Conservation (phyloP, 192 early-diverging fungal species). For the Backusella luteola region DNA sequence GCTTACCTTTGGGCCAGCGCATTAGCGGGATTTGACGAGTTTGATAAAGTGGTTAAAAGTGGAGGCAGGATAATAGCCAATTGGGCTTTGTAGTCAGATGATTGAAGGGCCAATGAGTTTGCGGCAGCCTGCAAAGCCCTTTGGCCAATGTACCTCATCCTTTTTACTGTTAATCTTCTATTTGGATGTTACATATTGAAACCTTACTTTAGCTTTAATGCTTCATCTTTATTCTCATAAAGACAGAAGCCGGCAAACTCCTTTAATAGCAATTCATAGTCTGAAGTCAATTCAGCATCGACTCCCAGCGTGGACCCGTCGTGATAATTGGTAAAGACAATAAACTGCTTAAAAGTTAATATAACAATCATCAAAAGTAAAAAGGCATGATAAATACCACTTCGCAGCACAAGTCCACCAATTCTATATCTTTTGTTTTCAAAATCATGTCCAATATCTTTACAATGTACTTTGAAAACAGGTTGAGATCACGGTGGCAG, state of each 20-base stretch:
- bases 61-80: conserved; percentile 61
- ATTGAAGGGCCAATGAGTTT: conserved; percentile 60
- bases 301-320: conserved; percentile 68
- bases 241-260: conserved; percentile 53
- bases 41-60: conserved; percentile 24
- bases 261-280: conserved; percentile 61
- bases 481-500: conserved; percentile 74
- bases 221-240: conserved; percentile 17
- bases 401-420: conserved; percentile 56
- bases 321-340: conserved; percentile 68
- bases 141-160: conserved; percentile 52
- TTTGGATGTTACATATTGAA: too few relatives aligned
- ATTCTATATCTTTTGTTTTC: conserved; percentile 56
- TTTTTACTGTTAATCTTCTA: too few relatives aligned
- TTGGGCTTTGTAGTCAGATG: conserved; percentile 54
- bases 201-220: conserved; percentile 25
- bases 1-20: conserved; percentile 13
- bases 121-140: conserved; percentile 60
- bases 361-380: not conserved
- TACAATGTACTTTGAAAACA: conserved; percentile 80
- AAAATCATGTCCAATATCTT: conserved; percentile 62
- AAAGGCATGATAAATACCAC: conserved; percentile 43
- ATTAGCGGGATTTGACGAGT: conserved; percentile 3
- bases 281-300: conserved; percentile 55
- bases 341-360: conserved; percentile 45